Evolutionary conservation across 208 protist species (phyloP), one percentile per base, ranked within the genome.

Genomic region (Acanthamoeba triangularis): DNA sequence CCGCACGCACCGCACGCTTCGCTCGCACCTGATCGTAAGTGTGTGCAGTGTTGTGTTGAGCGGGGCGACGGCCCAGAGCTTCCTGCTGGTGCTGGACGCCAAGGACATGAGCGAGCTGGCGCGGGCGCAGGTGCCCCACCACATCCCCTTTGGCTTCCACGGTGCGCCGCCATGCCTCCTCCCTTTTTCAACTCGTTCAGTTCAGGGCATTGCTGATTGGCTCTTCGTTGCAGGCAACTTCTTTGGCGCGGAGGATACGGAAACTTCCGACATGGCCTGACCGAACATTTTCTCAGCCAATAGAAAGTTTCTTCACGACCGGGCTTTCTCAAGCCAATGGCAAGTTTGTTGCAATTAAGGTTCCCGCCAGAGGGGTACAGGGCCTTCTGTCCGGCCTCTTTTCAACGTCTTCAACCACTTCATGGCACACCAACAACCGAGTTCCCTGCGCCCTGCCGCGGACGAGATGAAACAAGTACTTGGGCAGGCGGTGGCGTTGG

Each of bases 71-170:
- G 74, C 74, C 23, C 52, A 41, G 74, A 82, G 74, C 74, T 82
- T 82, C 74, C 37, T 82, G 20, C 74, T 82, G 2, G 41, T 82
- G 14, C 37, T 82, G 23, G 74, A 82, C 41, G 74, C 74, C 16
- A 41, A 49, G 74, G 74, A 82, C 74, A 0, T 82, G 74, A 28
- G 74, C 33, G 74, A 82, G 74, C 47, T 82, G 20, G 74, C 74
- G 41, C 74, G 74, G 13, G 74, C 74, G 8, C 74, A 52, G 5
- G 16, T 82, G 35, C 74, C 74, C 18, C 74, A 82, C 74, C 74
- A 82, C 74, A 82, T 82, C 37, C 74, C 74, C 11, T 82, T 54
- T 23, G 74, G 74, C 37, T 82, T 82, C 25, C 74, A 82, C 74
- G 74, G 74, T 82, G 25, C 74, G 10, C 14, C 65, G 1, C 65